Conservation (phyloP, 2,329 filamentous ascomycete species). For the Colletotrichum nymphaeae region DNA sequence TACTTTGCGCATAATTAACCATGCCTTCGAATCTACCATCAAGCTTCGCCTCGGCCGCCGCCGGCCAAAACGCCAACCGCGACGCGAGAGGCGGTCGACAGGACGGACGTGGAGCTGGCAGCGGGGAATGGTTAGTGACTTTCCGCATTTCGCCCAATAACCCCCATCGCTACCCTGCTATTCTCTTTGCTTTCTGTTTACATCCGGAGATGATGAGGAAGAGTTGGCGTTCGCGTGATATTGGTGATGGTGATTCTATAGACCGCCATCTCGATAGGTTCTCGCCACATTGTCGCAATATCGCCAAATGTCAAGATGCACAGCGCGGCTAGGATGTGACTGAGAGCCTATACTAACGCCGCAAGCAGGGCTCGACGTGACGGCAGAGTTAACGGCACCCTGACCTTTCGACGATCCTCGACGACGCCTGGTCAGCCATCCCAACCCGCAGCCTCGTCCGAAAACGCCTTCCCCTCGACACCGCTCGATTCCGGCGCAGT, state of each 20-base stretch:
- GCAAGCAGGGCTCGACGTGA: conserved; percentile 66
- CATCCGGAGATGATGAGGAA: not conserved
- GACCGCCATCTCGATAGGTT: not conserved
- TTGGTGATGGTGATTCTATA: not conserved
- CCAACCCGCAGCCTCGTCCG: conserved; percentile 49
- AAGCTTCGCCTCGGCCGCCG: conserved; percentile 86
- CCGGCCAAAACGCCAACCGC: conserved; percentile 76
- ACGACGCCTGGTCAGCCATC: conserved; percentile 62
- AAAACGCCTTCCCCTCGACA: conserved; percentile 47
- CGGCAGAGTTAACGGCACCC: conserved; percentile 69
- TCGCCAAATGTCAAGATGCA: not conserved
- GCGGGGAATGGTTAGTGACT: conserved; percentile 78
- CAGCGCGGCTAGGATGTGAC: not conserved
- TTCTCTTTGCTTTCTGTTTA: not conserved
- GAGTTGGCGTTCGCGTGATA: not conserved
- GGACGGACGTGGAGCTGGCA: conserved; percentile 65
- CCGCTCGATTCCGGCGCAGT: conserved; percentile 41
- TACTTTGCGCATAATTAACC: conserved; percentile 39
- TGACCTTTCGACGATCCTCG: conserved; percentile 73
- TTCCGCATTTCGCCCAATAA: not conserved
- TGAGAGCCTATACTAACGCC: not conserved
- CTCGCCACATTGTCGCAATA: conserved; percentile 20
- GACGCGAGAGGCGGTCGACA: conserved; percentile 69
- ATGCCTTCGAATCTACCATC: conserved; percentile 83
- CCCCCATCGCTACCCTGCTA: not conserved